Evolutionary conservation across 352 stramenopile genomes (phyloP).

Genomic region (Pythium rhizo-oryzae): DNA sequence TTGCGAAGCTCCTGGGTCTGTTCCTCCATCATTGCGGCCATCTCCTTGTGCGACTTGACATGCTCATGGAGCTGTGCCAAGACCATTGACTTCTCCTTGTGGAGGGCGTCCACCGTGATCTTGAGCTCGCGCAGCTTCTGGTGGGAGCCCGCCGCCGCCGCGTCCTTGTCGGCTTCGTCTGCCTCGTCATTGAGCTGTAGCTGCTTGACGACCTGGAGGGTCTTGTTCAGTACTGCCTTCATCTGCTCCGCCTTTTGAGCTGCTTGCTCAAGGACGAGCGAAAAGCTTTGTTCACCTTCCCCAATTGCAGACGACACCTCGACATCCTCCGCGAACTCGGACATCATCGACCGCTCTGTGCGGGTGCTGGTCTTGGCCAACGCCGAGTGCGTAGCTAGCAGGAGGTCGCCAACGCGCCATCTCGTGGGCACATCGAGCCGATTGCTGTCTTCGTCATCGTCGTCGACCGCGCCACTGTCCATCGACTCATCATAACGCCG

Average conservation of each 20-base stretch:
- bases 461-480: constrained; percentile 29
- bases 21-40: constrained; percentile 46
- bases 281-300: constrained; percentile 39
- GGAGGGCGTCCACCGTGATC: constrained; percentile 51
- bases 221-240: constrained; percentile 39
- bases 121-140: constrained; percentile 47
- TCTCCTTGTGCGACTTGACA: constrained; percentile 48
- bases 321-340: constrained; percentile 57
- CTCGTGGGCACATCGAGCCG: constrained; percentile 31
- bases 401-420: constrained; percentile 67
- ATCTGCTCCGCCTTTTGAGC: constrained; percentile 39
- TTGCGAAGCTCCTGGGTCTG: constrained; percentile 62
- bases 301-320: constrained; percentile 49
- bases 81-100: constrained; percentile 66
- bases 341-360: constrained; percentile 52
- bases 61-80: constrained; percentile 62
- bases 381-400: constrained; percentile 64
- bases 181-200: constrained; percentile 43
- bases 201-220: constrained; percentile 50
- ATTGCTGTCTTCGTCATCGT: constrained; percentile 30
- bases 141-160: constrained; percentile 19
- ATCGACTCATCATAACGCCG: constrained; percentile 60
- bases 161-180: constrained; percentile 11
- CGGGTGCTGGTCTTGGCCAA: constrained; percentile 58
- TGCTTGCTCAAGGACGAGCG: constrained; percentile 37